Evolutionary conservation across 495 filamentous ascomycete species (phyloP).

Genomic region (Podospora anserina): DNA sequence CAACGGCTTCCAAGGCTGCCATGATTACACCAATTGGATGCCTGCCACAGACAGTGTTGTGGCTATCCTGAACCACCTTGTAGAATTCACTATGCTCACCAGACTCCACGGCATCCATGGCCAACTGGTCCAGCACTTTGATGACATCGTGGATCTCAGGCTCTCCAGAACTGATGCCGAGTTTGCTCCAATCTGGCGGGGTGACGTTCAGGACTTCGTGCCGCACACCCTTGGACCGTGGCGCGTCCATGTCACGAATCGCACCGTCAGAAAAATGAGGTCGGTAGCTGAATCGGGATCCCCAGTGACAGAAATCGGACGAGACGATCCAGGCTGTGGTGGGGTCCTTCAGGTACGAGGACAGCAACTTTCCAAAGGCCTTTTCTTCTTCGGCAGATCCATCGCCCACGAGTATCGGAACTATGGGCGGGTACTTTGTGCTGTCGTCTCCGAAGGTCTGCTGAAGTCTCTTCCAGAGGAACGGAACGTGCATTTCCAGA

Average conservation of each 20-base stretch:
- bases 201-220: conserved; percentile 31
- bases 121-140: conserved; percentile 69
- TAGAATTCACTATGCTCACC: conserved; percentile 69
- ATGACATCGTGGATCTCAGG: conserved; percentile 84
- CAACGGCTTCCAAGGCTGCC: conserved; percentile 59
- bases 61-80: conserved; percentile 63
- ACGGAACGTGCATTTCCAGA: conserved; percentile 94
- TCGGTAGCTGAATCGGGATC: conserved; percentile 76
- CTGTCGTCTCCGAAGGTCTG: conserved; percentile 47
- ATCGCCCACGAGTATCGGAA: conserved; percentile 87
- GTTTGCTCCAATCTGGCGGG: conserved; percentile 42
- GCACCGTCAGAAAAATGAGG: conserved; percentile 24
- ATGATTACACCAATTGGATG: conserved; percentile 96
- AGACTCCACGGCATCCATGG: conserved; percentile 77
- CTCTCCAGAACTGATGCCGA: conserved; percentile 21
- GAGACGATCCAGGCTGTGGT: conserved; percentile 80
- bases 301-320: conserved; percentile 98
- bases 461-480: conserved; percentile 79
- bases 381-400: conserved; percentile 64
- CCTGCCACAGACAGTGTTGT: conserved; percentile 91
- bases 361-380: conserved; percentile 65
- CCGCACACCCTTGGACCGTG: conserved; percentile 62
- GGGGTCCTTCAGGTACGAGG: conserved; percentile 73
- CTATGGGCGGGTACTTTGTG: conserved; percentile 63
- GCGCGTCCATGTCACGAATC: conserved; percentile 23